Conservation (phyloP, 1,284 basidiomycete genomes). For the Sanghuangporus weigelae region DNA sequence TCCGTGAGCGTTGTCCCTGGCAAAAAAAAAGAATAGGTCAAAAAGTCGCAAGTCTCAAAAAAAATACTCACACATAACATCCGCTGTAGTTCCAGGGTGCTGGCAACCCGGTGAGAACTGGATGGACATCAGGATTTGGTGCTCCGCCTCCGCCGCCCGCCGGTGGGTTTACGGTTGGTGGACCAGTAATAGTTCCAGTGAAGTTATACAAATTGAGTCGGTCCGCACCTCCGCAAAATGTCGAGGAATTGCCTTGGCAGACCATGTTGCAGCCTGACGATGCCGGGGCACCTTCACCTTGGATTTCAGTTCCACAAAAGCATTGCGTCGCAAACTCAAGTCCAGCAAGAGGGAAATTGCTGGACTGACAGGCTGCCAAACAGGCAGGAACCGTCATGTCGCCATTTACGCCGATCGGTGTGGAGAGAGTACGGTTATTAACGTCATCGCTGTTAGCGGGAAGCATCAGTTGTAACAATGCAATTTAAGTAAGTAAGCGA, state of each 20-base stretch:
- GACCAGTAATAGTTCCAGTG: constrained; percentile 42
- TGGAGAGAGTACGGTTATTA: constrained; percentile 19
- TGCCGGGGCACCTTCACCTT: constrained; percentile 40
- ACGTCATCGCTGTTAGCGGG: constrained; percentile 20
- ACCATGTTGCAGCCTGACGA: constrained; percentile 54
- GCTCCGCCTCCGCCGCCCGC: constrained; percentile 34
- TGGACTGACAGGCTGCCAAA: constrained; percentile 21
- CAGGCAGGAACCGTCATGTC: constrained; percentile 27
- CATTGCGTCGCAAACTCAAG: constrained; percentile 39
- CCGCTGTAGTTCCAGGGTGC: constrained; percentile 40
- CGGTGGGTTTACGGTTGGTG: constrained; percentile 36
- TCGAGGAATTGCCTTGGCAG: constrained; percentile 51
- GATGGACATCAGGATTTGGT: constrained; percentile 5
- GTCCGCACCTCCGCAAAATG: constrained; percentile 66
- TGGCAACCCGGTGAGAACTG: constrained; percentile 39
- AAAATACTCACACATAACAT: constrained; percentile 27
- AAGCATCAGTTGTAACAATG: constrained; percentile 21
- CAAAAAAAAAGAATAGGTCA: not conserved
- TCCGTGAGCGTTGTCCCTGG: constrained; percentile 43
- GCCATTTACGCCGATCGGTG: constrained; percentile 17
- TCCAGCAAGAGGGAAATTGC: constrained; percentile 24
- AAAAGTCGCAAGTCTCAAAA: not conserved
- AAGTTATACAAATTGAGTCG: constrained; percentile 57
- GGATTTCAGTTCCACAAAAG: constrained; percentile 48
- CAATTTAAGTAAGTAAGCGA: constrained; percentile 46